These are phyloP conservation scores for Hydrangea macrophylla DNA, from an alignment of 148 eudicot genomes.

Conservation along the genomic window DNA sequence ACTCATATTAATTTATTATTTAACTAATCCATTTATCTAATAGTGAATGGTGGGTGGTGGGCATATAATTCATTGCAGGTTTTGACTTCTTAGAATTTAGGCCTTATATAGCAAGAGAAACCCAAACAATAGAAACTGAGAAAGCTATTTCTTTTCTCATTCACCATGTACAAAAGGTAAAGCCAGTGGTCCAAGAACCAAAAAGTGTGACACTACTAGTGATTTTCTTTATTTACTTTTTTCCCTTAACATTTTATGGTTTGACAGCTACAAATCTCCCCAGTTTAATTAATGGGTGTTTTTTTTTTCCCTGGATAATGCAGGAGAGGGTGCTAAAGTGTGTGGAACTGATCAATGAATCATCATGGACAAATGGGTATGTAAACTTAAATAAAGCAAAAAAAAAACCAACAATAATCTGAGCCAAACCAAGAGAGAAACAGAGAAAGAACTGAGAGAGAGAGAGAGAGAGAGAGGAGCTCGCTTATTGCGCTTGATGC, in stretches of 20 bases:
- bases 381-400: too few relatives aligned
- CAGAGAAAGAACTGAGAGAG: too few relatives aligned
- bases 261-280: background rate
- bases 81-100: constrained; percentile 76
- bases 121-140: constrained; percentile 45
- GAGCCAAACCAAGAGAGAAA: too few relatives aligned
- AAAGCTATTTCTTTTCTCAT: constrained; percentile 40
- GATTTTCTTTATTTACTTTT: background rate
- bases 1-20: constrained; percentile 42
- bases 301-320: constrained; percentile 10
- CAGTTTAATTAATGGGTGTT: background rate
- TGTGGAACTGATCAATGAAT: constrained; percentile 46
- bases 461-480: too few relatives aligned
- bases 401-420: too few relatives aligned
- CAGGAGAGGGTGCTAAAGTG: constrained; percentile 74
- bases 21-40: constrained; percentile 3
- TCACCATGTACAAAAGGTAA: constrained; percentile 65
- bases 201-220: background rate
- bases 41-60: constrained; percentile 32
- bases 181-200: constrained; percentile 18
- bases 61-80: constrained; percentile 53
- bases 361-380: constrained; percentile 24
- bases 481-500: too few relatives aligned
- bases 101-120: constrained; percentile 59
- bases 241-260: background rate